These are phyloP conservation scores for Entelexis sorbosivorans DNA, from an alignment of 1,139 yeast genomes.

Conservation along the genomic window DNA sequence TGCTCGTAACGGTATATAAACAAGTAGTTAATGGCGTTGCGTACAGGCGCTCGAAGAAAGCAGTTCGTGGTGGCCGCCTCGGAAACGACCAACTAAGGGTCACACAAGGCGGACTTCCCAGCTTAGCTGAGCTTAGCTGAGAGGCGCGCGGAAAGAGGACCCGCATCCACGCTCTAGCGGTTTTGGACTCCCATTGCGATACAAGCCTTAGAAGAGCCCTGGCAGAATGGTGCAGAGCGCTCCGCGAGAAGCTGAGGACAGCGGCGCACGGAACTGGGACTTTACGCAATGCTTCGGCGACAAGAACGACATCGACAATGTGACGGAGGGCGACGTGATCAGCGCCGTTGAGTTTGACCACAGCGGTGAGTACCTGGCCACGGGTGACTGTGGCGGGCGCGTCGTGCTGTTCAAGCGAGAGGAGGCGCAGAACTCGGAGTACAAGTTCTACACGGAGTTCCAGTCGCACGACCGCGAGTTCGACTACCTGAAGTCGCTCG, in stretches of 20 bases:
- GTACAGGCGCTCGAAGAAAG: no score
- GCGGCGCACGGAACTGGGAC: constrained; percentile 32
- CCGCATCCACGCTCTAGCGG: not conserved
- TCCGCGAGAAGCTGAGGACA: constrained; percentile 20
- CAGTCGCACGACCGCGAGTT: constrained; percentile 98
- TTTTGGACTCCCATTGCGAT: not conserved
- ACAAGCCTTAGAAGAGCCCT: not conserved
- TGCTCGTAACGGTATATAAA: no score
- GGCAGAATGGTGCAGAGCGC: constrained; percentile 8
- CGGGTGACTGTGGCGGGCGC: constrained; percentile 98
- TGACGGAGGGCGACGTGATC: constrained; percentile 95
- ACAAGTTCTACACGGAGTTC: constrained; percentile 90
- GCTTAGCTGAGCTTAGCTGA: constrained; percentile 4
- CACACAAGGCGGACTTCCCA: not conserved
- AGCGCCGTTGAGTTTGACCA: constrained; percentile 95
- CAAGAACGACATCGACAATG: constrained; percentile 90
- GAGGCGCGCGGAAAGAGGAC: not conserved
- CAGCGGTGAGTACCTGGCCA: constrained; percentile 88
- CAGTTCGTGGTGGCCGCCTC: no score
- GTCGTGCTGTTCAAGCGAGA: constrained; percentile 92
- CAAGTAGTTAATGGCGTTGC: no score
- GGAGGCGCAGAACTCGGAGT: constrained; percentile 56
- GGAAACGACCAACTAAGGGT: no score
- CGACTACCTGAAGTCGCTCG: constrained; percentile 88
- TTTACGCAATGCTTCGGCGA: constrained; percentile 78